A percentile compares a stretch with the other conserved stretches of the same genome.
Conservation (phyloP, 805 yeast species). For the Blastobotrys parvus region DNA sequence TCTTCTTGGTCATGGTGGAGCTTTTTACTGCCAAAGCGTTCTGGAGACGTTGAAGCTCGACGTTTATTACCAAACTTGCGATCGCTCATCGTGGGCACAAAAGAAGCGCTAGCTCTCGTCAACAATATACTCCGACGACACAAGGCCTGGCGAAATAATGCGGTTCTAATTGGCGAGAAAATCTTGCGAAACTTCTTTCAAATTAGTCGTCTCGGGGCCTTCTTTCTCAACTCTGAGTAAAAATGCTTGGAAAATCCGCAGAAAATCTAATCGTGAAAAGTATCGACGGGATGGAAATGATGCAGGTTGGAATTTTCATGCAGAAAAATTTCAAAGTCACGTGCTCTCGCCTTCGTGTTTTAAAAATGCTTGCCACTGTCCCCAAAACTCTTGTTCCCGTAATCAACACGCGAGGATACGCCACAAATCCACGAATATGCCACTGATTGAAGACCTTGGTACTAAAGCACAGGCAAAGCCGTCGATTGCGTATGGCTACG, state of each 20-base stretch:
- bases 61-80: constrained; percentile 4
- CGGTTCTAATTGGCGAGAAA: neutral
- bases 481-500: neutral
- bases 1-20: neutral
- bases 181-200: neutral
- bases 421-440: neutral
- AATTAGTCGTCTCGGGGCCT: too few relatives aligned
- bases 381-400: neutral
- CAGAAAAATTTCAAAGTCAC: neutral
- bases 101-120: neutral
- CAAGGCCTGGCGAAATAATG: neutral
- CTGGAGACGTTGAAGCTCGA: constrained; percentile 6
- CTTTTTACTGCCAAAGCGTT: neutral
- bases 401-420: neutral
- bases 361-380: neutral
- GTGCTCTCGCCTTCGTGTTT: neutral
- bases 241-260: too few relatives aligned
- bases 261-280: too few relatives aligned
- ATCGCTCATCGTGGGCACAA: neutral
- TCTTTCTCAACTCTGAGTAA: too few relatives aligned
- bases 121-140: too few relatives aligned
- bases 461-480: neutral
- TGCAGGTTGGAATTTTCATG: neutral
- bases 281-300: too few relatives aligned
- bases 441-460: constrained; percentile 5